These are phyloP conservation scores for Eutrema japonicum DNA, from an alignment of 345 rosid species.

Conservation along the genomic window DNA sequence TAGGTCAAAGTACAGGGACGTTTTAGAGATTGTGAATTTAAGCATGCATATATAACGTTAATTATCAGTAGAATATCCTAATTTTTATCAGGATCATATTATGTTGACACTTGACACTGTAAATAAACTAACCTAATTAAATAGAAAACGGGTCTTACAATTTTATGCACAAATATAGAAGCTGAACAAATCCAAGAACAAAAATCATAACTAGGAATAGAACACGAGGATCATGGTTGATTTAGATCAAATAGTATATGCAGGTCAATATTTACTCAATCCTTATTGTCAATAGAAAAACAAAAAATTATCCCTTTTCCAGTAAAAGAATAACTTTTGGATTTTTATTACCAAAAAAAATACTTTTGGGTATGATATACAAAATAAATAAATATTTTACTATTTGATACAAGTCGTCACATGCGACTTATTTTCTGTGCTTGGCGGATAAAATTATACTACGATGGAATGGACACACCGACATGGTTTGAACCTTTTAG, in stretches of 20 bases:
- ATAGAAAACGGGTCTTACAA: neutral
- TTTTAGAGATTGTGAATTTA: conserved; percentile 2
- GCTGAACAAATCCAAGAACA: neutral
- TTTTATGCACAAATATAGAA: neutral
- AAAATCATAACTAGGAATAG: conserved; percentile 4
- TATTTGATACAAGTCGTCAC: conserved; percentile 26
- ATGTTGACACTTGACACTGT: neutral
- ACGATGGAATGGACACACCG: conserved; percentile 34
- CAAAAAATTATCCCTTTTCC: neutral
- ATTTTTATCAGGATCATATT: neutral
- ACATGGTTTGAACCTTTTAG: conserved; percentile 24
- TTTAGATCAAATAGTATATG: neutral
- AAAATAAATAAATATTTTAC: neutral
- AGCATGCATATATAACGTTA: conserved; percentile 6
- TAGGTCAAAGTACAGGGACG: conserved; percentile 24
- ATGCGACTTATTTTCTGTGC: conserved; percentile 23
- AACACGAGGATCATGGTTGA: neutral
- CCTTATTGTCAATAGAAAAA: neutral
- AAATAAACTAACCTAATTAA: neutral
- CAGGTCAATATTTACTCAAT: neutral
- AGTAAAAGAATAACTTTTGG: neutral
- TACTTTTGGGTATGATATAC: neutral
- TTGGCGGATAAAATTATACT: neutral
- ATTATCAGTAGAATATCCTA: neutral
- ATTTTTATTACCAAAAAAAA: no score